Conservation (phyloP, 441 rosid species). For the Adansonia gregorii region DNA sequence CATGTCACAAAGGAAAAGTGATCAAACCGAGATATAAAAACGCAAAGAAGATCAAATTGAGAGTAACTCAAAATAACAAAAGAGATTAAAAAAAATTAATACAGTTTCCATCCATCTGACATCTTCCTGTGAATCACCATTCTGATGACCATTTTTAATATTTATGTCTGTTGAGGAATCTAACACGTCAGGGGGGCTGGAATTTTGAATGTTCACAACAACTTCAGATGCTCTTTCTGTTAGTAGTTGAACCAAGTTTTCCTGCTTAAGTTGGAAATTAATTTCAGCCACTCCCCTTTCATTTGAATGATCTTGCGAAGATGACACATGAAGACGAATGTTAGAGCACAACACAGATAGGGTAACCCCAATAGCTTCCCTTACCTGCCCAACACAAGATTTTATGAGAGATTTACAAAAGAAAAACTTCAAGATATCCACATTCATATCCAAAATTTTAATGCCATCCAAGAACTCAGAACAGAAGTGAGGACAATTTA, state of each 20-base stretch:
- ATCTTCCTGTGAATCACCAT: slow-evolving; percentile 74
- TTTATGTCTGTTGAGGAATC: slow-evolving; percentile 50
- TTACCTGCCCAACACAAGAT: slow-evolving; percentile 61
- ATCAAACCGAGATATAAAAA: slow-evolving; percentile 26
- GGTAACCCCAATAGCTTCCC: slow-evolving; percentile 93
- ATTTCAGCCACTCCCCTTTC: slow-evolving; percentile 47
- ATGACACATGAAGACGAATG: slow-evolving; percentile 73
- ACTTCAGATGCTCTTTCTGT: slow-evolving; percentile 75
- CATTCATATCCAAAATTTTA: neutral
- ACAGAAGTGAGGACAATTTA: neutral
- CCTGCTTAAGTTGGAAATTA: slow-evolving; percentile 53
- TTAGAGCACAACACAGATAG: slow-evolving; percentile 92
- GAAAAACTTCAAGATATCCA: neutral
- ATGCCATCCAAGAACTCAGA: slow-evolving; percentile 10
- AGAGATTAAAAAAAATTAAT: slow-evolving; percentile 29
- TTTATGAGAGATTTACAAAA: slow-evolving; percentile 15
- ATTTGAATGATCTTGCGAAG: slow-evolving; percentile 47
- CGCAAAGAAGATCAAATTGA: neutral
- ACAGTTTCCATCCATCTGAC: slow-evolving; percentile 99
- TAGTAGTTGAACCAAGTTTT: slow-evolving; percentile 69
- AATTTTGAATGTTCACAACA: slow-evolving; percentile 77
- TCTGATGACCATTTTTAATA: slow-evolving; percentile 54
- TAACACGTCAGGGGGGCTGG: slow-evolving; percentile 57
- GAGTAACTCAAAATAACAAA: slow-evolving; percentile 17
- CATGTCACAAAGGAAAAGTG: slow-evolving; percentile 21